Base-by-base conservation (phyloP, 345 rosid genomes). In the Leavenworthia alabamica region DNA sequence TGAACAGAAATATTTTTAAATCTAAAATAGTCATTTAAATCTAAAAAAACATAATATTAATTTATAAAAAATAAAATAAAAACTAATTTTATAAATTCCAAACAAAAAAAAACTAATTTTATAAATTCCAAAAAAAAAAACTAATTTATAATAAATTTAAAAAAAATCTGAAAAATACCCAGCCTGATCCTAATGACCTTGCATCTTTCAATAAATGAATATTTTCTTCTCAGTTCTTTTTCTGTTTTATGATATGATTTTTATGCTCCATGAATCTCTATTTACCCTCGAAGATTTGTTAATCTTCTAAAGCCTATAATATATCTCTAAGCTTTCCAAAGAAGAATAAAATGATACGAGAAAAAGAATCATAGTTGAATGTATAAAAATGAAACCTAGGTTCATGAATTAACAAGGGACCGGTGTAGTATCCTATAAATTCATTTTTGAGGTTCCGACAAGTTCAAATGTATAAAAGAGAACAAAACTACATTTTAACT, bases 401-500 rank as follows among this genome's bases (percentile, higher is more conserved):
- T 20, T 2, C 22, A 20, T 9, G 61, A 13, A 43, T 52, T 52
- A 20, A 46, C 48, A 47, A 58, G 37, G 28, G 40, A 20, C 24
- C 39, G 59, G 44, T 12, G 37, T 15, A 51, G 40, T 52, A 60
- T 60, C 55, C 42, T 52, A 53, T 44, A 51, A 54, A 28, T 44
- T 50, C 29, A 45, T 15, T 20, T 12, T 22, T 3, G 47, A 59
- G 66, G 61, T 68, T 52, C 44, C 9, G 6, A 52, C 67, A 71
- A 71, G 32, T 40, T 55, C 50, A 70, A 39, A 70, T 15, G 68
- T 60, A 35, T 47, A 12, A 37, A 15, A 39, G 43, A 22, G 14
- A 62, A 63, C 33, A 48, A 56, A 63, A 44, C 62, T 61, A 61
- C 52, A 43, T 56, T 62, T 47, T 55, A 70, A 62, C 63, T 70